Evolutionary conservation across 1,284 basidiomycete genomes (phyloP), one percentile per base, ranked within the genome.

Genomic region (Cryptococcus sp.): DNA sequence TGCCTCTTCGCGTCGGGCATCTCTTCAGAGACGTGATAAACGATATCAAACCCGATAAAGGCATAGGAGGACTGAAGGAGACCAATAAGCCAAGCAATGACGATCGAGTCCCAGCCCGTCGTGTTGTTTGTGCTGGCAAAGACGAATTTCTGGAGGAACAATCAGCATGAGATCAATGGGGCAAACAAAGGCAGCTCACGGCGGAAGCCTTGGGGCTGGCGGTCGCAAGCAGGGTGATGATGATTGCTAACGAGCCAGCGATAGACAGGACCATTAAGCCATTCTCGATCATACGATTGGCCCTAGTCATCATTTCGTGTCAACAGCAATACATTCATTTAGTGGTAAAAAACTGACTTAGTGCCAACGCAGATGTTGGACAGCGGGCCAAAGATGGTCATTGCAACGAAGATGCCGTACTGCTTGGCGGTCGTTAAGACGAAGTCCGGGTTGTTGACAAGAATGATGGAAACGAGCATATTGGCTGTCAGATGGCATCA

Each of bases 11-110:
- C 67, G 8, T 63, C 56, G 11, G 73, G 56, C 57, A 69, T 62
- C 49, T 69, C 67, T 26, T 69, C 67, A 15, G 59, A 61, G 22
- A 69, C 58, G 50, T 66, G 65, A 43, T 60, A 65, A 38, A 65
- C 86, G 45, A 89, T 86, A 3, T 85, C 82, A 26, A 88, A 81
- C 0, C 86, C 84, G 63, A 82, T 80, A 2, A 83, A 65, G 19
- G 63, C 61, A 45, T 58, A 65, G 11, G 61, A 52, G 1, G 63
- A 62, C 46, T 62, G 63, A n/a, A 65, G 46, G 8, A 65, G 53
- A 44, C 63, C 61, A 43, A 65, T 58, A 76, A 61, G 52, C 59
- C 59, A 61, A 16, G 57, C 57, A 44, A 79, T 73, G 17, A 76
- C 78, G 34, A 58, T 58, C 44, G 75, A 68, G 45, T 75, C 69